Evolutionary conservation across 306 rosid species (phyloP), one percentile per base, ranked within the genome.

Genomic region (Gastrolobium villosum): DNA sequence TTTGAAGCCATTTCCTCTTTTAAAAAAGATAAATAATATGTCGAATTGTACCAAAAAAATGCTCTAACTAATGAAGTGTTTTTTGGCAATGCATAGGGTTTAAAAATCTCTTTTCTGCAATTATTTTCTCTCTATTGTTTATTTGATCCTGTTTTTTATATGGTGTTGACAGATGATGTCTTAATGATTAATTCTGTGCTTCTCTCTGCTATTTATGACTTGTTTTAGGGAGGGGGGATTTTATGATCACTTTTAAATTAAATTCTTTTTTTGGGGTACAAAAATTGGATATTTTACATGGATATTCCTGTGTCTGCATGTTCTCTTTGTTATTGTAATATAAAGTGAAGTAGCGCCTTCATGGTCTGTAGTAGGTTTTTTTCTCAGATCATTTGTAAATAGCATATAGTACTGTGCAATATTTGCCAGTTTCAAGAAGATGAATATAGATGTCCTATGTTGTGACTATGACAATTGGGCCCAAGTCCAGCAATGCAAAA

Each of bases 331-430:
- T 74, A 41, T 73, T 8, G 32, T 44, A 57, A 13, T 43, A 30
- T 56, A 13, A 60, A 32, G 45, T 62, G 5, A 48, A 2, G 30
- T 37, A 49, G 6, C 7, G 72, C 44, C 26, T 49, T 60, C 50
- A 4, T 49, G 20, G 26, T 75, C 39, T 67, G 32, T 30, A 3
- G 53, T 45, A 14, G 13, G 5, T 37, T 6, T 37, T 11, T 3
- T 8, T n/a, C 34, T 35, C 57, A n/a, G 52, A 55, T 64, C 20
- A 4, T 34, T 74, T 67, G 71, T 32, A 49, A 43, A 20, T 65
- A 44, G 37, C 65, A 26, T 55, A 52, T 39, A 46, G 5, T 30
- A 30, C 30, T 5, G 7, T 44, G 50, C 36, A 36, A 60, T 32
- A 60, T 13, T 40, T 4, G 40, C 6, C 26, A 11, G 55, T 55